Conservation (phyloP, 108 stramenopile species). For the Cylindrotheca closterium region DNA sequence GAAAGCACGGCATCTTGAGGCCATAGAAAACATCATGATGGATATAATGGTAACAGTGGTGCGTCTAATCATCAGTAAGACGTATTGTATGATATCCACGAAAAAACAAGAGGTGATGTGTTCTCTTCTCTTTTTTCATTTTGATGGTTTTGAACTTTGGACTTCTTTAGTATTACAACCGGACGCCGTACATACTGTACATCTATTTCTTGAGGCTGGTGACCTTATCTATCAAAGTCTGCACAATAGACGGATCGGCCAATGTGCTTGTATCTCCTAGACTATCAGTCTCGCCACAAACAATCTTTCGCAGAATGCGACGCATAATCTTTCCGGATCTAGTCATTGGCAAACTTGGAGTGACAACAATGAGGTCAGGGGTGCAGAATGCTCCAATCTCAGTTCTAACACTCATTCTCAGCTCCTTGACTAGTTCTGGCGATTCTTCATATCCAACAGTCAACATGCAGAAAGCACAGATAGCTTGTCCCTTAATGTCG, state of each 20-base stretch:
- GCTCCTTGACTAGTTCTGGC: constrained; percentile 79
- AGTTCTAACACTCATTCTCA: constrained; percentile 73
- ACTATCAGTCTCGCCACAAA: constrained; percentile 82
- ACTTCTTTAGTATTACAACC: too few relatives aligned
- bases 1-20: background rate
- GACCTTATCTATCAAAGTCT: constrained; percentile 71
- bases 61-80: too few relatives aligned
- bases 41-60: background rate
- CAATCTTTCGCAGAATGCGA: constrained; percentile 95
- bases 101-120: too few relatives aligned
- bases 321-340: constrained; percentile 97
- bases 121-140: too few relatives aligned
- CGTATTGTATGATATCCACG: too few relatives aligned
- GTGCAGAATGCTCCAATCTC: constrained; percentile 92
- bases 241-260: constrained; percentile 96
- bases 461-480: constrained; percentile 83
- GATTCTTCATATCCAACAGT: constrained; percentile 60
- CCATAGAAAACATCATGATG: background rate
- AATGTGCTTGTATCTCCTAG: constrained; percentile 94
- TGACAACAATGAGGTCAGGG: constrained; percentile 84
- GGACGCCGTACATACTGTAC: too few relatives aligned
- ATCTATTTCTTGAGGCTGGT: background rate
- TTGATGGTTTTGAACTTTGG: too few relatives aligned
- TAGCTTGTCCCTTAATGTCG: constrained; percentile 90
- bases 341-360: constrained; percentile 92